A percentile compares a stretch with the other conserved stretches of the same genome.
Conservation (phyloP, 441 rosid species). For the Croton laevigatus region DNA sequence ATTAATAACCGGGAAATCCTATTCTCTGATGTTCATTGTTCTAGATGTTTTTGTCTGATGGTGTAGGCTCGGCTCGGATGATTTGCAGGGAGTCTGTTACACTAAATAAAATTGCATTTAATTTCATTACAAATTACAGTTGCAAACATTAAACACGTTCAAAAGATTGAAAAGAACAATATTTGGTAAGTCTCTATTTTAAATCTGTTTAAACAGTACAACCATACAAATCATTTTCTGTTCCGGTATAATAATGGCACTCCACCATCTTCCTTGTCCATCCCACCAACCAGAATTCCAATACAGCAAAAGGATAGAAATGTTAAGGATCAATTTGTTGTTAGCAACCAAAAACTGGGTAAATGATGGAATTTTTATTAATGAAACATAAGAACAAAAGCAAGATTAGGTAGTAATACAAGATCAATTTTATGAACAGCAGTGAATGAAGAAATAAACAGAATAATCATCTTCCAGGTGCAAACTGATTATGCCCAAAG, state of each 20-base stretch:
- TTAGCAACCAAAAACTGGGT: background rate
- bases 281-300: background rate
- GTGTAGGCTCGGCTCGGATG: too few species aligned
- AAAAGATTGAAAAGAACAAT: too few species aligned
- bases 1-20: background rate
- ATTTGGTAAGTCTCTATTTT: too few species aligned
- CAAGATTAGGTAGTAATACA: constrained; percentile 24
- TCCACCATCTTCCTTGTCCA: background rate
- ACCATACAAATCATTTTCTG: too few species aligned
- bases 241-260: background rate
- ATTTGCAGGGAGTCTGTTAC: too few species aligned
- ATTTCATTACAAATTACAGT: too few species aligned
- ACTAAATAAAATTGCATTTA: too few species aligned
- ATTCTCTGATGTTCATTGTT: background rate
- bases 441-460: constrained; percentile 23
- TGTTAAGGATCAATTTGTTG: background rate
- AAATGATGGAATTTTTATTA: constrained; percentile 15
- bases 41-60: too few species aligned
- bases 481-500: constrained; percentile 31
- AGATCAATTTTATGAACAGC: constrained; percentile 30
- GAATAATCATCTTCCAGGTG: constrained; percentile 20
- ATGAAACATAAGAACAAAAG: constrained; percentile 17
- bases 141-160: too few species aligned
- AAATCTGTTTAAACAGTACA: too few species aligned
- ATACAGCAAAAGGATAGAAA: background rate